Evolutionary conservation across 805 yeast species (phyloP).

Genomic region (Zygosaccharomyces bailii): DNA sequence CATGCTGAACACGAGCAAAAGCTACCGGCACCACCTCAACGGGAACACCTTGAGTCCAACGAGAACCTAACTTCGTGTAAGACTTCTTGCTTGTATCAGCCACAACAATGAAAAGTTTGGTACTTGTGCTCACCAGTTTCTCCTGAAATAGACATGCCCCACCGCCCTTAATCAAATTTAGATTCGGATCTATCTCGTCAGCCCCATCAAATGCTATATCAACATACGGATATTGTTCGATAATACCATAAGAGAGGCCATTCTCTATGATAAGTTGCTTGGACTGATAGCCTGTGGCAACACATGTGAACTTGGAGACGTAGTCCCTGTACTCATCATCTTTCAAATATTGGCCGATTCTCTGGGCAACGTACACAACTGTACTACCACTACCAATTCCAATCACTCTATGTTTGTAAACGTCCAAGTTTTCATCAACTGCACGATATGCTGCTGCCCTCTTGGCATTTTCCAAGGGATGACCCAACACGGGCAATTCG

Average conservation of each 20-base stretch:
- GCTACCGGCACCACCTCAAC: slow-evolving; percentile 92
- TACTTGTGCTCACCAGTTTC: slow-evolving; percentile 81
- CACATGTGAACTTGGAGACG: slow-evolving; percentile 57
- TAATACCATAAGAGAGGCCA: slow-evolving; percentile 70
- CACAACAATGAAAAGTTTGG: slow-evolving; percentile 74
- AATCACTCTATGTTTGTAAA: slow-evolving; percentile 62
- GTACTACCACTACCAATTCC: slow-evolving; percentile 98
- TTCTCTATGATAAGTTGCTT: slow-evolving; percentile 79
- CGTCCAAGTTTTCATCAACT: slow-evolving; percentile 64
- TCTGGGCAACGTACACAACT: slow-evolving; percentile 94
- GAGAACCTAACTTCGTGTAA: slow-evolving; percentile 59
- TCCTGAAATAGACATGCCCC: slow-evolving; percentile 98
- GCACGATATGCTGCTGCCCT: slow-evolving; percentile 87
- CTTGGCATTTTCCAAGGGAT: slow-evolving; percentile 75
- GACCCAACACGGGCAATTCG: slow-evolving; percentile 31
- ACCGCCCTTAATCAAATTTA: slow-evolving; percentile 95
- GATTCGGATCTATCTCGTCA: slow-evolving; percentile 81
- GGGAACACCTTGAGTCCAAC: slow-evolving; percentile 91
- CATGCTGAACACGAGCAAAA: slow-evolving; percentile 67
- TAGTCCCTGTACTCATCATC: slow-evolving; percentile 39
- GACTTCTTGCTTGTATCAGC: slow-evolving; percentile 91
- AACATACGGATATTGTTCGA: slow-evolving; percentile 76
- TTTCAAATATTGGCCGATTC: slow-evolving; percentile 57
- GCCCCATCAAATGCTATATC: slow-evolving; percentile 99
- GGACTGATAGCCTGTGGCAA: slow-evolving; percentile 97